These are phyloP conservation scores for Cryptococcus maquisensis DNA, from an alignment of 1,284 basidiomycete genomes.

Conservation along the genomic window DNA sequence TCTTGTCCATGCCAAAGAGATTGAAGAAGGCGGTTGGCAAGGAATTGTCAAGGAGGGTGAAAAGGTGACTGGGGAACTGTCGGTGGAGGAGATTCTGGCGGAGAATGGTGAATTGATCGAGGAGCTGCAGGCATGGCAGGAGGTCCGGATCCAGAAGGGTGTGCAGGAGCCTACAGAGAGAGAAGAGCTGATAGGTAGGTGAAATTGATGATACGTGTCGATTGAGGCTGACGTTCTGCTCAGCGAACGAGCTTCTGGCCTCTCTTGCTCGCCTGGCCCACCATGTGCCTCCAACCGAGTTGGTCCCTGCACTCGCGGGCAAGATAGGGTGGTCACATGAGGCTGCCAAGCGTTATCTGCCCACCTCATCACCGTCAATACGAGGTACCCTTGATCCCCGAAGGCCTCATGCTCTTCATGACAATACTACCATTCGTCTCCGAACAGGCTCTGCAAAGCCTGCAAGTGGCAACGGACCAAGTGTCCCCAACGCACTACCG, in stretches of 20 bases:
- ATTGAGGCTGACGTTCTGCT: constrained; percentile 4
- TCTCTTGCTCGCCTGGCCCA: constrained; percentile 28
- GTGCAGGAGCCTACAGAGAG: constrained; percentile 23
- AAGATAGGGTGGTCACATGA: constrained; percentile 32
- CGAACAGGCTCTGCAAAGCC: constrained; percentile 4
- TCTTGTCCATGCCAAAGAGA: not conserved
- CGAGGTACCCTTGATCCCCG: constrained; percentile 42
- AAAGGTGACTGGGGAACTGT: not conserved
- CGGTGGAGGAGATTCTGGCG: constrained; percentile 24
- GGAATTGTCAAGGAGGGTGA: constrained; percentile 7
- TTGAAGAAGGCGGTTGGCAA: constrained; percentile 3
- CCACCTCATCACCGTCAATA: constrained; percentile 23
- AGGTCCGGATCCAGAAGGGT: constrained; percentile 25
- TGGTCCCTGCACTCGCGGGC: constrained; percentile 5
- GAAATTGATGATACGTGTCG: not conserved
- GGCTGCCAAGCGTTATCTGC: constrained; percentile 25
- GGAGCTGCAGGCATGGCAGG: constrained; percentile 42
- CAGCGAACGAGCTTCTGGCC: constrained; percentile 32
- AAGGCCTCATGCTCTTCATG: constrained; percentile 38
- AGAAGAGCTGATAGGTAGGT: constrained; percentile 36
- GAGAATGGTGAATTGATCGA: constrained; percentile 31
- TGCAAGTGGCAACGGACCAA: not conserved
- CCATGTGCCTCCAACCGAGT: constrained; percentile 13
- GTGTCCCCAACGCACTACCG: too few relatives aligned
- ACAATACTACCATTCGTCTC: constrained; percentile 28